Conservation (phyloP, 352 stramenopile genomes). For the Pythium biforme region DNA sequence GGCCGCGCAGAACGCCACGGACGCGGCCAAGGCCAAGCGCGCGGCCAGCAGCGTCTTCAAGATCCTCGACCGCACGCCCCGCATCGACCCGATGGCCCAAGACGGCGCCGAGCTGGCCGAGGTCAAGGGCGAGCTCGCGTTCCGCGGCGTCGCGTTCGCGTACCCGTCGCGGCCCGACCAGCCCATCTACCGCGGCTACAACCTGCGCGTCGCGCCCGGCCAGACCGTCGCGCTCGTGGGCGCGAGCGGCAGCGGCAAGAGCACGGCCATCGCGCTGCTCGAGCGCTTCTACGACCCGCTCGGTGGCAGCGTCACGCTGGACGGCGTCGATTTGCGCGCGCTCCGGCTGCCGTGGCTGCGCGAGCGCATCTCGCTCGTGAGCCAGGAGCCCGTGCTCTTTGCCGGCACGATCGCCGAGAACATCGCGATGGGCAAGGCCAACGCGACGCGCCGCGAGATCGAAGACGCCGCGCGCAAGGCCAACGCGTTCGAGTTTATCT, state of each 20-base stretch:
- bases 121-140: conserved; percentile 33
- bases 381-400: conserved; percentile 72
- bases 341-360: conserved; percentile 44
- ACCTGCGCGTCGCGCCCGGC: conserved; percentile 51
- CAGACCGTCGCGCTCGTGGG: conserved; percentile 82
- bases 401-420: conserved; percentile 37
- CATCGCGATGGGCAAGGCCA: conserved; percentile 45
- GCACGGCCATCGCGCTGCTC: conserved; percentile 62
- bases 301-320: conserved; percentile 44
- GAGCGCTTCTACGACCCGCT: conserved; percentile 67
- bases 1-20: conserved; percentile 30
- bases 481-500: conserved; percentile 89
- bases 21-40: conserved; percentile 33
- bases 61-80: conserved; percentile 45
- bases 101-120: conserved; percentile 12
- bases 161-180: conserved; percentile 53
- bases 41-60: conserved; percentile 38
- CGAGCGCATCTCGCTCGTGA: conserved; percentile 42
- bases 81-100: conserved; percentile 30
- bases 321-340: conserved; percentile 49
- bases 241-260: conserved; percentile 75
- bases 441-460: conserved; percentile 57
- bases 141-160: conserved; percentile 49
- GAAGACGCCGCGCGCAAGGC: conserved; percentile 70
- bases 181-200: conserved; percentile 68